phyloP scores from a whole-genome alignment of 179 eudicot genomes.

The Amaranthus tricolor region DNA sequence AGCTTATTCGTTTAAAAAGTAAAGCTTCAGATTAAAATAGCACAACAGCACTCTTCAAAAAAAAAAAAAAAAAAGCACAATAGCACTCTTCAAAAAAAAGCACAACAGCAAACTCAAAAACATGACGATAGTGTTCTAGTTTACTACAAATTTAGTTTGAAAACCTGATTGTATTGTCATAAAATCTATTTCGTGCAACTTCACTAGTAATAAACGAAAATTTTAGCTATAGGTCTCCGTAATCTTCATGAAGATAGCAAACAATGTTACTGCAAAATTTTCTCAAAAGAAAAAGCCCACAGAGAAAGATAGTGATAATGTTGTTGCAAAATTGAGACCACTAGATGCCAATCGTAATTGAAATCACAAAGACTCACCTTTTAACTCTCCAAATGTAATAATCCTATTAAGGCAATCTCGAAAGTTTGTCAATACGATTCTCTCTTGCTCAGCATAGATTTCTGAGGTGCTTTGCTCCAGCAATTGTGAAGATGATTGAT shows the following conservation, averaged over 20 bases:
- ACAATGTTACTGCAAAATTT: not conserved
- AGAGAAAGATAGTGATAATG: not conserved
- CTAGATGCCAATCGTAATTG: not conserved
- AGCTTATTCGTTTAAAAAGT: not conserved
- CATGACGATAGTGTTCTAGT: not conserved
- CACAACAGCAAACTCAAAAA: not conserved
- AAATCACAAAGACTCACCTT: slow-evolving; percentile 50
- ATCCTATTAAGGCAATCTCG: slow-evolving; percentile 88
- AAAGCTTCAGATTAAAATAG: not conserved
- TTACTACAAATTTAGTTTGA: not conserved
- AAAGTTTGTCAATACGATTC: slow-evolving; percentile 69
- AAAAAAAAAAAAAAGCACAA: too few species aligned
- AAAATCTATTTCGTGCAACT: not conserved
- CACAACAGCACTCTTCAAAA: too few species aligned
- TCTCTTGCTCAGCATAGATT: slow-evolving; percentile 80
- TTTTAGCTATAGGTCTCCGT: not conserved
- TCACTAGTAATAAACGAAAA: not conserved
- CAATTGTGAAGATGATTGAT: slow-evolving; percentile 41
- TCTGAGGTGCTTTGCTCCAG: slow-evolving; percentile 50
- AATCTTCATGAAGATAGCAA: not conserved
- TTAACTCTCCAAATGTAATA: slow-evolving; percentile 73
- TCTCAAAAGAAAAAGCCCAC: not conserved
- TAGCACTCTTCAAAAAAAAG: too few species aligned
- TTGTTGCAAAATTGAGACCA: not conserved
- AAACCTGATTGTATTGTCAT: not conserved